Evolutionary conservation across 129 eudicot genomes (phyloP).

Genomic region (Lonicera japonica): DNA sequence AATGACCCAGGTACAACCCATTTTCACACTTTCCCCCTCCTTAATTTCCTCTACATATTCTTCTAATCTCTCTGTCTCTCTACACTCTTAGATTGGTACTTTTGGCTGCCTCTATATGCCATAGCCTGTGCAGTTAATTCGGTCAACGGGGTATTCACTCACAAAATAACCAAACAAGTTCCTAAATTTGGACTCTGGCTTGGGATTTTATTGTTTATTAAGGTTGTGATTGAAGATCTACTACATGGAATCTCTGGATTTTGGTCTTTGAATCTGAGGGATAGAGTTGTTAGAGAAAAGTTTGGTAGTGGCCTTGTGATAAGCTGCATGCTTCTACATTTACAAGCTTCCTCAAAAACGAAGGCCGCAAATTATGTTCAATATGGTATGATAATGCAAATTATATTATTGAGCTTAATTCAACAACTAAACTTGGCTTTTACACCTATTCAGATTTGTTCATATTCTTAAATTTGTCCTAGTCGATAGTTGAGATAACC

Average conservation of each 20-base stretch:
- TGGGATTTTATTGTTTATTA: conserved; percentile 24
- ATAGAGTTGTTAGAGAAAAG: conserved; percentile 36
- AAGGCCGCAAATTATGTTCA: conserved; percentile 3
- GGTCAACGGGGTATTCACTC: conserved; percentile 8
- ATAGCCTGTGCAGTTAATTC: conserved; percentile 26
- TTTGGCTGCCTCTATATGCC: conserved; percentile 41
- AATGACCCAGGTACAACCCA: conserved; percentile 37
- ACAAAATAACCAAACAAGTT: neutral
- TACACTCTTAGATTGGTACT: conserved; percentile 30
- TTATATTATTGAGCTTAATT: too few species aligned
- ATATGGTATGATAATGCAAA: conserved; percentile 10
- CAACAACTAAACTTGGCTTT: too few species aligned
- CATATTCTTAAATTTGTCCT: too few species aligned
- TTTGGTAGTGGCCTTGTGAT: conserved; percentile 37
- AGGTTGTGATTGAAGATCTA: conserved; percentile 23
- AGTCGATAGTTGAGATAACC: neutral
- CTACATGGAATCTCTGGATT: conserved; percentile 10
- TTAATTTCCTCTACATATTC: neutral
- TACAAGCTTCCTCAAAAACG: neutral
- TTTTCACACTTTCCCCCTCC: neutral
- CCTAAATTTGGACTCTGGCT: conserved; percentile 23
- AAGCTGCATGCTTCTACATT: conserved; percentile 21
- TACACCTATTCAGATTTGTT: too few species aligned
- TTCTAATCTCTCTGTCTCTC: neutral
- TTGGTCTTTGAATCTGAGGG: conserved; percentile 31